Evolutionary conservation across 495 filamentous ascomycete species (phyloP).

Genomic region (Pyrenula aspistea): DNA sequence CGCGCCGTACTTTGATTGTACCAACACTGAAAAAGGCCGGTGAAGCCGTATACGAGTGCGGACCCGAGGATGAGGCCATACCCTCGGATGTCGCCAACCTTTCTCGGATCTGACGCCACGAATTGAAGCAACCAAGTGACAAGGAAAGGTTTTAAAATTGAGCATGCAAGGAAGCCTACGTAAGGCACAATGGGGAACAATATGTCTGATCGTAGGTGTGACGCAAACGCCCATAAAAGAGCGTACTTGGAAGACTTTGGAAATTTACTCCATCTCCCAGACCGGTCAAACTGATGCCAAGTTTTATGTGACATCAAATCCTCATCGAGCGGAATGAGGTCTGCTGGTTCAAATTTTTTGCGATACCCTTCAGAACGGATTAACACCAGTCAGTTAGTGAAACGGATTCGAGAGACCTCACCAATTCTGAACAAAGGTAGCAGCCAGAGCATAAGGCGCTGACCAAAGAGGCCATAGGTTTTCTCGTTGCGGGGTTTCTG

Average conservation of each 20-base stretch:
- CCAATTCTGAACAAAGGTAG: neutral
- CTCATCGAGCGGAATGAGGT: neutral
- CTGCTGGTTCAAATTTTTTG: neutral
- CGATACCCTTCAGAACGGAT: neutral
- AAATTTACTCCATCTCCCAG: neutral
- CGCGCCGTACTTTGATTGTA: neutral
- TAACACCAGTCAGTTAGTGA: too few species aligned
- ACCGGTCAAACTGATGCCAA: neutral
- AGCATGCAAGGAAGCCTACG: neutral
- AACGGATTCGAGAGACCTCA: neutral
- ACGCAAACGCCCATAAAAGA: neutral
- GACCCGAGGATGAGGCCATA: neutral
- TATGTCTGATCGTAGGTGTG: neutral
- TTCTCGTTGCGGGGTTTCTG: neutral
- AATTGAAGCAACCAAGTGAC: neutral
- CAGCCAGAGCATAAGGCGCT: neutral
- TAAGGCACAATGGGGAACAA: neutral
- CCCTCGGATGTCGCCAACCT: neutral
- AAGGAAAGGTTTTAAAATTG: neutral
- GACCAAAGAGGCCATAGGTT: neutral
- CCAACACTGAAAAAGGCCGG: neutral
- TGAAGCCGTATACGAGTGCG: neutral
- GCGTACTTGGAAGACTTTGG: neutral
- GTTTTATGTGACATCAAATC: neutral
- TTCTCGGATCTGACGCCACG: neutral